Conservation (phyloP, 805 yeast species). For the Saccharomyces jurei region DNA sequence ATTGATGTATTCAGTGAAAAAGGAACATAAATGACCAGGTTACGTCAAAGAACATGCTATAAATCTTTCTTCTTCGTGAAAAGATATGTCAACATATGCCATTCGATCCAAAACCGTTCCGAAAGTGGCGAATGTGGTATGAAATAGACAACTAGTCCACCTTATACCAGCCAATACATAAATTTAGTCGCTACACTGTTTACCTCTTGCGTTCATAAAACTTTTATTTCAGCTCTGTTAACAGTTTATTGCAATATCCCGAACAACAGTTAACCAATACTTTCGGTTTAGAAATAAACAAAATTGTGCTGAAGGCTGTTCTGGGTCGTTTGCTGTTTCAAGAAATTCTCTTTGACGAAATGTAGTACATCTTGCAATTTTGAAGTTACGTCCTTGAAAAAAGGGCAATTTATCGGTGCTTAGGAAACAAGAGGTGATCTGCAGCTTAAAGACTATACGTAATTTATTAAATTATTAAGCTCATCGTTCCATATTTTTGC, state of each 20-base stretch:
- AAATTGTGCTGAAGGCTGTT: slow-evolving; percentile 9
- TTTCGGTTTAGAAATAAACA: slow-evolving; percentile 7
- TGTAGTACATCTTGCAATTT: slow-evolving; percentile 16
- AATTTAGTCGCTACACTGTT: slow-evolving; percentile 13
- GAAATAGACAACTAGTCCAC: slow-evolving; percentile 4
- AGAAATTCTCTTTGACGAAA: slow-evolving; percentile 11
- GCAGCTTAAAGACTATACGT: slow-evolving; percentile 20
- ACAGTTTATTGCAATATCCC: slow-evolving; percentile 17
- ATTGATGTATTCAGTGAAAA: too few species aligned
- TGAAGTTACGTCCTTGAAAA: slow-evolving; percentile 19
- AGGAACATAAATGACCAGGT: too few species aligned
- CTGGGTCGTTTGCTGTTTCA: slow-evolving; percentile 20
- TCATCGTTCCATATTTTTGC: slow-evolving; percentile 9
- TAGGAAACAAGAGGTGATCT: slow-evolving; percentile 21
- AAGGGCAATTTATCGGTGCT: slow-evolving; percentile 16
- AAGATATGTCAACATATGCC: too few species aligned
- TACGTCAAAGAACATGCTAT: too few species aligned
- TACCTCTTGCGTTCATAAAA: slow-evolving; percentile 13
- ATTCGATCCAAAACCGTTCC: slow-evolving; percentile 5
- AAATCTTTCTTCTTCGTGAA: too few species aligned
- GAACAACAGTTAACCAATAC: slow-evolving; percentile 11
- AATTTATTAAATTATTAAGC: slow-evolving; percentile 18
- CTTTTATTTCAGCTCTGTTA: slow-evolving; percentile 9
- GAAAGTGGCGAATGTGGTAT: neutral
- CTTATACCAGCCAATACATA: neutral